These are phyloP conservation scores for Aspergillus nidulans DNA, from an alignment of 495 filamentous ascomycete species.

Conservation along the genomic window DNA sequence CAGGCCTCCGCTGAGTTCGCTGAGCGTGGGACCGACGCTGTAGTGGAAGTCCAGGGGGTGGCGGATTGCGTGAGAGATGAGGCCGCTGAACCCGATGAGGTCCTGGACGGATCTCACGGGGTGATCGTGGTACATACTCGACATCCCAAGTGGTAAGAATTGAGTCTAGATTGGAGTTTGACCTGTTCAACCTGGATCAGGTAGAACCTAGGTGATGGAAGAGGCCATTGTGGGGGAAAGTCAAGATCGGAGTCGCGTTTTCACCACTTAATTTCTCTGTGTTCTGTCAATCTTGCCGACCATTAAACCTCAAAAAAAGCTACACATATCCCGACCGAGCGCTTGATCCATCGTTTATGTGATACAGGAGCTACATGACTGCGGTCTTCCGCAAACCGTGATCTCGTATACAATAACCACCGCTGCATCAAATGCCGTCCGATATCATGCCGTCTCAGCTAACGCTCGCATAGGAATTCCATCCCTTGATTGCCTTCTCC, in stretches of 20 bases:
- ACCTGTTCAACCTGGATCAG: too few relatives aligned
- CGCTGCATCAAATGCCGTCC: background rate
- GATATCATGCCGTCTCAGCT: background rate
- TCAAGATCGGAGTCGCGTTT: too few relatives aligned
- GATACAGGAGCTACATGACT: too few relatives aligned
- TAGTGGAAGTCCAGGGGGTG: slow-evolving; percentile 33
- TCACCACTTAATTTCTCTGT: too few relatives aligned
- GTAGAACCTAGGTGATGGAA: too few relatives aligned
- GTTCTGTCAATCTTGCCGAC: too few relatives aligned
- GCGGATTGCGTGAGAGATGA: slow-evolving; percentile 23
- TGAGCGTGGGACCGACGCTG: slow-evolving; percentile 37
- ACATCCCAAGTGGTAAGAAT: background rate
- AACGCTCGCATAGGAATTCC: background rate
- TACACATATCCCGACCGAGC: too few relatives aligned
- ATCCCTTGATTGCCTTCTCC: background rate
- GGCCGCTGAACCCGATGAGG: slow-evolving; percentile 4
- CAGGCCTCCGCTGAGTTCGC: slow-evolving; percentile 35
- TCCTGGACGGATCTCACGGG: slow-evolving; percentile 4
- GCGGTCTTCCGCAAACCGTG: too few relatives aligned
- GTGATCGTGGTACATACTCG: background rate
- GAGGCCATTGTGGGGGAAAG: too few relatives aligned
- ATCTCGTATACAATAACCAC: background rate
- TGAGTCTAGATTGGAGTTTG: too few relatives aligned
- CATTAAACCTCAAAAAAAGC: too few relatives aligned
- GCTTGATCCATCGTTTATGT: too few relatives aligned